These are phyloP conservation scores for Recurvomyces mirabilis DNA, from an alignment of 495 filamentous ascomycete species.

Conservation along the genomic window DNA sequence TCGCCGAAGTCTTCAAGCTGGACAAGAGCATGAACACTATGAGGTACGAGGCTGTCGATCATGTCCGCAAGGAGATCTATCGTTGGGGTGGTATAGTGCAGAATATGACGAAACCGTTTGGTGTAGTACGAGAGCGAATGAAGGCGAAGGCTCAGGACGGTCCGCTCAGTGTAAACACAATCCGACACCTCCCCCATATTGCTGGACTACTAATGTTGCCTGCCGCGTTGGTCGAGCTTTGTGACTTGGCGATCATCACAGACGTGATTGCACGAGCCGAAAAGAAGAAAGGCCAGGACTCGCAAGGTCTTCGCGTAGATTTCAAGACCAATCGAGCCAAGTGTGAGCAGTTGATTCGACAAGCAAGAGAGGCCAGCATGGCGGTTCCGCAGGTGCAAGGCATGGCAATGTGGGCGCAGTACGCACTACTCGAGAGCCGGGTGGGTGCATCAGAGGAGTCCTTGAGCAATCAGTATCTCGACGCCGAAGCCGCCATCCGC, in stretches of 20 bases:
- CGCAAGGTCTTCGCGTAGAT: constrained; percentile 15
- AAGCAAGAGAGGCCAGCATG: constrained; percentile 18
- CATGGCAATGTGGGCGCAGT: constrained; percentile 31
- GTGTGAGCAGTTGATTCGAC: constrained; percentile 23
- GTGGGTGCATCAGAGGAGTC: no score
- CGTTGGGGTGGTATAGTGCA: constrained; percentile 36
- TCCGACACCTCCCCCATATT: no score
- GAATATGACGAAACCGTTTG: constrained; percentile 50
- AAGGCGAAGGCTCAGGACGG: constrained; percentile 21
- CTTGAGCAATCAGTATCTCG: no score
- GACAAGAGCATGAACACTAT: neutral
- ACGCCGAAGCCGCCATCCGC: no score
- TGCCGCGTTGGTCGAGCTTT: constrained; percentile 37
- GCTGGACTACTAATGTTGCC: constrained; percentile 35
- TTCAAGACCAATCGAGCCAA: constrained; percentile 15
- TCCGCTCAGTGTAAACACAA: no score
- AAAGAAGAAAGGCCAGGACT: constrained; percentile 6
- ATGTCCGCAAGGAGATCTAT: constrained; percentile 34
- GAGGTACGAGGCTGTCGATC: constrained; percentile 33
- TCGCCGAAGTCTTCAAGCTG: constrained; percentile 5
- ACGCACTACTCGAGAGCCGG: no score
- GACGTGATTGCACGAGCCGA: constrained; percentile 37
- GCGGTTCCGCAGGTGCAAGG: constrained; percentile 30
- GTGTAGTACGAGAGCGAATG: constrained; percentile 39
- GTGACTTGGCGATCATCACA: constrained; percentile 44